These are phyloP conservation scores for Bruguiera parviflora DNA, from an alignment of 345 rosid genomes.

Conservation along the genomic window DNA sequence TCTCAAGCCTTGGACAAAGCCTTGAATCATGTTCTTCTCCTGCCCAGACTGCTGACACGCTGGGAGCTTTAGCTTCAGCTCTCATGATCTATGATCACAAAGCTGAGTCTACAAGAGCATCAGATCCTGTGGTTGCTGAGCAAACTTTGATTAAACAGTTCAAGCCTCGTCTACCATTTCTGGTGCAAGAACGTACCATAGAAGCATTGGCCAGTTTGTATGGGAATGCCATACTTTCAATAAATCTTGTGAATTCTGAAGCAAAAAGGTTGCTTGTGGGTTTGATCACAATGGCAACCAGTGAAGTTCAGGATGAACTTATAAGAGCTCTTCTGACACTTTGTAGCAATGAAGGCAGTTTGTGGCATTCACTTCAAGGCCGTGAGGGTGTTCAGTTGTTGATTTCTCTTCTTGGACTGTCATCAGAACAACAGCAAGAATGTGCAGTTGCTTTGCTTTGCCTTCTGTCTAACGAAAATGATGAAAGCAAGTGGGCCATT, in stretches of 20 bases:
- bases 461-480: slow-evolving; percentile 90
- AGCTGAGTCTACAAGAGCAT: slow-evolving; percentile 78
- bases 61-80: slow-evolving; percentile 99
- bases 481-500: slow-evolving; percentile 99
- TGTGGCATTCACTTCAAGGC: slow-evolving; percentile 96
- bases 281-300: slow-evolving; percentile 90
- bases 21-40: slow-evolving; percentile 96
- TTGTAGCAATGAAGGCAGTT: slow-evolving; percentile 79
- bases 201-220: slow-evolving; percentile 99
- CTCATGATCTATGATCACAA: slow-evolving; percentile 94
- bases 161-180: slow-evolving; percentile 77
- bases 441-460: slow-evolving; percentile 98
- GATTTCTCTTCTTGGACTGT: slow-evolving; percentile 98
- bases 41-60: slow-evolving; percentile 91
- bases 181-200: slow-evolving; percentile 95
- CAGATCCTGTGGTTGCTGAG: slow-evolving; percentile 73
- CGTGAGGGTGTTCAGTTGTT: slow-evolving; percentile 96
- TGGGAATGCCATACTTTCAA: slow-evolving; percentile 74
- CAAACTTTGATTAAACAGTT: slow-evolving; percentile 89
- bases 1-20: slow-evolving; percentile 99
- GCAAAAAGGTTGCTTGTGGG: slow-evolving; percentile 98
- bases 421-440: slow-evolving; percentile 99
- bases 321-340: slow-evolving; percentile 80
- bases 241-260: slow-evolving; percentile 75
- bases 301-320: slow-evolving; percentile 96